Conservation (phyloP, 371 early-diverging fungal species). For the Saksenaea oblongispora region DNA sequence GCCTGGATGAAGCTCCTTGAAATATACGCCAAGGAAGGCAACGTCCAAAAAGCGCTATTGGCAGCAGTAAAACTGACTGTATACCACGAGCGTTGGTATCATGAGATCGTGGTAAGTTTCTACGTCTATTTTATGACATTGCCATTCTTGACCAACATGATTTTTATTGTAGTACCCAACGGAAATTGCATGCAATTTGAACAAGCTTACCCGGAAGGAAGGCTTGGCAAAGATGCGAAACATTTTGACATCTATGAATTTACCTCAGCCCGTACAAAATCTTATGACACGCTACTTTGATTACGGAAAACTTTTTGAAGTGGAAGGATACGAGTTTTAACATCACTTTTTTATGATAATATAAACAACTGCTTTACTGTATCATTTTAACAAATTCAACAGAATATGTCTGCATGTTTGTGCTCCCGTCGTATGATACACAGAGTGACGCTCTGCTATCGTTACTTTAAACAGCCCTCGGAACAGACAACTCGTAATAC, state of each 20-base stretch:
- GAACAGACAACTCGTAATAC: neutral
- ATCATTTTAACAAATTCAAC: neutral
- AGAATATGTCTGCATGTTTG: neutral
- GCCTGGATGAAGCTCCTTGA: constrained; percentile 85
- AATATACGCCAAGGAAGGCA: constrained; percentile 76
- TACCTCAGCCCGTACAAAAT: constrained; percentile 76
- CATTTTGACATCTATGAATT: constrained; percentile 83
- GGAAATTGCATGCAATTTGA: constrained; percentile 78
- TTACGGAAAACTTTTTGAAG: constrained; percentile 81
- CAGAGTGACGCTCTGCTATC: no score
- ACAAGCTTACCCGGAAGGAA: constrained; percentile 78
- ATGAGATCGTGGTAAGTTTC: constrained; percentile 75
- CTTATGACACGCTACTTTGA: constrained; percentile 80
- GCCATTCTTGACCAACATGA: neutral
- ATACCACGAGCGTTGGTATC: constrained; percentile 81
- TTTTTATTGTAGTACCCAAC: constrained; percentile 73
- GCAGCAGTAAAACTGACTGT: constrained; percentile 82
- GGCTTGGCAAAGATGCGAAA: constrained; percentile 92
- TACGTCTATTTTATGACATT: neutral
- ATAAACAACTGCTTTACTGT: neutral
- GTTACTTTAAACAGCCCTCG: no score
- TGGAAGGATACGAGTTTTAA: constrained; percentile 78
- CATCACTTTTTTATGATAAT: neutral
- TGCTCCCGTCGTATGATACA: no score
- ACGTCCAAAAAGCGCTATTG: constrained; percentile 77